These are phyloP conservation scores for Phragmites australis DNA, from an alignment of 176 grass and related monocot species.

Conservation along the genomic window DNA sequence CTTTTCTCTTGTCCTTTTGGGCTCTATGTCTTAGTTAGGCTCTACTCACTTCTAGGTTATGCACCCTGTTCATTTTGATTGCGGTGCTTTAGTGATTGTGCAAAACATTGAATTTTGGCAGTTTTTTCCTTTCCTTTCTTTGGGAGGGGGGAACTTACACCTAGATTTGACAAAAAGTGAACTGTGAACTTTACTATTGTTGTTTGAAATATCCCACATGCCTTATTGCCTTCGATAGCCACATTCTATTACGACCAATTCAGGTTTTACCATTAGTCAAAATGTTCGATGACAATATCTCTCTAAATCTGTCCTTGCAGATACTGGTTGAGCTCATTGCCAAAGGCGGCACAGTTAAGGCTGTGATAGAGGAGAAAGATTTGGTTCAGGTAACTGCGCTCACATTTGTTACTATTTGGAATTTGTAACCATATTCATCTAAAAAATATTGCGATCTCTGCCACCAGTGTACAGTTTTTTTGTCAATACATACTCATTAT, in stretches of 20 bases:
- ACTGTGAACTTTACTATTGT: neutral
- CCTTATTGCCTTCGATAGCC: neutral
- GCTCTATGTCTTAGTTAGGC: neutral
- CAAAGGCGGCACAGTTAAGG: slow-evolving; percentile 81
- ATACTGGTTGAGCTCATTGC: slow-evolving; percentile 75
- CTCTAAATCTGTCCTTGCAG: slow-evolving; percentile 42
- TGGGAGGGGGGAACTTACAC: no score
- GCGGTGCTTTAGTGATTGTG: no score
- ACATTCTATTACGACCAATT: slow-evolving; percentile 4
- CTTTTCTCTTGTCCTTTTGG: neutral
- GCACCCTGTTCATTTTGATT: no score
- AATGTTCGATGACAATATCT: neutral
- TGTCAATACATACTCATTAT: neutral
- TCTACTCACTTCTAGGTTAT: neutral
- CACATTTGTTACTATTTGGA: slow-evolving; percentile 26
- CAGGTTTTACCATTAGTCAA: neutral
- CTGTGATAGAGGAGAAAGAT: slow-evolving; percentile 88
- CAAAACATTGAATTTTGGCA: no score
- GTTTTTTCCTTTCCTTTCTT: no score
- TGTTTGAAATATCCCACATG: neutral
- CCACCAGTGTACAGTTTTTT: neutral
- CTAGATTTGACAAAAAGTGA: neutral
- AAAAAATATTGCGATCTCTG: neutral
- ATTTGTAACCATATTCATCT: neutral
- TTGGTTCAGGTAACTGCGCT: slow-evolving; percentile 74